These are phyloP conservation scores for Dictyostelium firmibasis DNA, from an alignment of 78 protist genomes.

Conservation along the genomic window DNA sequence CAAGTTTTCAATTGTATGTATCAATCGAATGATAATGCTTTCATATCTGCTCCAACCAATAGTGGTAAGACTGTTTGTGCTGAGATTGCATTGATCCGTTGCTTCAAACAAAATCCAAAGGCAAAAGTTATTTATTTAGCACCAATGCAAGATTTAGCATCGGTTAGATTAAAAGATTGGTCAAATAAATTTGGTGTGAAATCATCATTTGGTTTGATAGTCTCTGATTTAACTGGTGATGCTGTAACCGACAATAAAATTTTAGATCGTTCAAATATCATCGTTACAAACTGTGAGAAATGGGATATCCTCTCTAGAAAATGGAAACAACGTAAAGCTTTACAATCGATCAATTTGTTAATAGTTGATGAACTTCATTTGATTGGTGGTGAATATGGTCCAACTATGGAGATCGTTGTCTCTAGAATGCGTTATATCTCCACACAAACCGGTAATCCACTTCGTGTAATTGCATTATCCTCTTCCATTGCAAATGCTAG, in stretches of 20 bases:
- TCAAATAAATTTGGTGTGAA: slow-evolving; percentile 4
- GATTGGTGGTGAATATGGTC: slow-evolving; percentile 95
- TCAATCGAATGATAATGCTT: slow-evolving; percentile 83
- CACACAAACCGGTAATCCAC: slow-evolving; percentile 63
- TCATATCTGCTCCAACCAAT: slow-evolving; percentile 97
- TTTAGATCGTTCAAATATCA: slow-evolving; percentile 86
- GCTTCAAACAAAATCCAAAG: slow-evolving; percentile 52
- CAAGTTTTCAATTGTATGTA: slow-evolving; percentile 92
- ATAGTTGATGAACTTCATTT: slow-evolving; percentile 96
- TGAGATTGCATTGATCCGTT: slow-evolving; percentile 95
- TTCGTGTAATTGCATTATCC: slow-evolving; percentile 92
- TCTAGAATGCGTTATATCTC: slow-evolving; percentile 95
- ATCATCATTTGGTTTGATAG: slow-evolving; percentile 62
- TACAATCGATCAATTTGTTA: slow-evolving; percentile 85
- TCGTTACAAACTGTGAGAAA: slow-evolving; percentile 91
- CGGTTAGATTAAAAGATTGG: slow-evolving; percentile 70
- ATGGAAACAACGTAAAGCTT: slow-evolving; percentile 91
- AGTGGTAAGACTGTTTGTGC: slow-evolving; percentile 98
- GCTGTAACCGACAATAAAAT: slow-evolving; percentile 92
- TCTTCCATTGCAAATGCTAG: slow-evolving; percentile 92
- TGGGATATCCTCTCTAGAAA: slow-evolving; percentile 96
- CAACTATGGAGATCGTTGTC: slow-evolving; percentile 88
- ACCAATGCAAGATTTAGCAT: slow-evolving; percentile 67
- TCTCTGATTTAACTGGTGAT: slow-evolving; percentile 99
- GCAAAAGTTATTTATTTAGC: slow-evolving; percentile 81